These are phyloP conservation scores for Serendipita sp. DNA, from an alignment of 768 basidiomycete species.

Conservation along the genomic window DNA sequence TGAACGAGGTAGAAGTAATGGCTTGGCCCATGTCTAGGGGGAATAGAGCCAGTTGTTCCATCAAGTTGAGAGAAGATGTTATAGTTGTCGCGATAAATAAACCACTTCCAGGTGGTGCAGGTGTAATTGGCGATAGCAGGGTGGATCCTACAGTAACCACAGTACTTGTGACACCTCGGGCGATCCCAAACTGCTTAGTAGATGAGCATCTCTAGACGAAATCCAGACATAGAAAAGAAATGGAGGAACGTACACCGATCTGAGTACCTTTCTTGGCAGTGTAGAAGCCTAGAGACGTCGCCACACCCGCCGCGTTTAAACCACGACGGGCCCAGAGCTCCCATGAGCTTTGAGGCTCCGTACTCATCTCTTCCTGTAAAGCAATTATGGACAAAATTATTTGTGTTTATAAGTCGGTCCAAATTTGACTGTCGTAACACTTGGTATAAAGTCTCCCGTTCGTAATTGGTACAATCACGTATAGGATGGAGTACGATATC, in stretches of 20 bases:
- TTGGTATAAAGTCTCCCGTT: too few species aligned
- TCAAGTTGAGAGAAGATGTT: conserved; percentile 41
- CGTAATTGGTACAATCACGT: too few species aligned
- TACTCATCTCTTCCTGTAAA: neutral
- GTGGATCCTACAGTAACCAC: conserved; percentile 41
- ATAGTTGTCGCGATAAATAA: conserved; percentile 43
- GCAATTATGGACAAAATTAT: too few species aligned
- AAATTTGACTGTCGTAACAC: too few species aligned
- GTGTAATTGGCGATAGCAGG: conserved; percentile 57
- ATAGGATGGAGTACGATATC: too few species aligned
- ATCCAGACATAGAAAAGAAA: too few species aligned
- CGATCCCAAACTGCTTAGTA: conserved; percentile 43
- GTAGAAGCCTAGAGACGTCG: conserved; percentile 47
- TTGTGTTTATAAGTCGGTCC: too few species aligned
- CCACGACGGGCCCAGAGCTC: conserved; percentile 17
- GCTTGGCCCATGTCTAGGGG: conserved; percentile 64
- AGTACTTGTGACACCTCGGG: conserved; percentile 41
- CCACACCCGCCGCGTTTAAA: conserved; percentile 48
- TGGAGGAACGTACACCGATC: conserved; percentile 34
- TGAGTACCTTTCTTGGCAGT: conserved; percentile 51
- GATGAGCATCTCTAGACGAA: conserved; percentile 6
- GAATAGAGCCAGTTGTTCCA: conserved; percentile 55
- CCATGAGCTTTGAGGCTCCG: neutral
- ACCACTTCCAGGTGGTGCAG: conserved; percentile 31
- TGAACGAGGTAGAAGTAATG: conserved; percentile 55